A percentile compares a stretch with the other conserved stretches of the same genome.
These are phyloP conservation scores for Rhodotorula sphaerocarpa DNA, from an alignment of 768 basidiomycete genomes.

Conservation along the genomic window DNA sequence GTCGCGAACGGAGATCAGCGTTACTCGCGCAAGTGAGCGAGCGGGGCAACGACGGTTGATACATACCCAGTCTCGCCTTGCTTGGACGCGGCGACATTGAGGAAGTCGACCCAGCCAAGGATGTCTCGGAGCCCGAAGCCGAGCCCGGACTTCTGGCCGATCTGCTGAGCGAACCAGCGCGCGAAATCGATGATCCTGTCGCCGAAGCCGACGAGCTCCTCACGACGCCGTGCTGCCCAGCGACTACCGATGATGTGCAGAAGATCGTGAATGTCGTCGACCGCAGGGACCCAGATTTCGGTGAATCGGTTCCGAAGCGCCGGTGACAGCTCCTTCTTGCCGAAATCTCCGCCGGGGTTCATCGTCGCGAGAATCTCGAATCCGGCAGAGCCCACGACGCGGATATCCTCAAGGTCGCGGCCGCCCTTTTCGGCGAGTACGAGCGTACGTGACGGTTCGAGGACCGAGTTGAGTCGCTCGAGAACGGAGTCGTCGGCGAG, in stretches of 20 bases:
- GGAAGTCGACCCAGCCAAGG: slow-evolving; percentile 87
- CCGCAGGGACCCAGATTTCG: slow-evolving; percentile 93
- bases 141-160: slow-evolving; percentile 53
- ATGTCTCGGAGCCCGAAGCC: slow-evolving; percentile 77
- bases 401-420: slow-evolving; percentile 58
- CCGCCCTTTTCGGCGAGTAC: slow-evolving; percentile 90
- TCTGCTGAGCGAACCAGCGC: slow-evolving; percentile 63
- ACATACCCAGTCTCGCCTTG: slow-evolving; percentile 7
- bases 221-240: slow-evolving; percentile 53
- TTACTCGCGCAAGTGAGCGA: not conserved
- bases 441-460: slow-evolving; percentile 81
- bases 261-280: slow-evolving; percentile 65
- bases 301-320: slow-evolving; percentile 96
- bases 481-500: slow-evolving; percentile 96
- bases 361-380: slow-evolving; percentile 95
- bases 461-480: slow-evolving; percentile 89
- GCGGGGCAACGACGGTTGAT: not conserved
- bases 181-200: slow-evolving; percentile 62
- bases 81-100: slow-evolving; percentile 47
- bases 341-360: slow-evolving; percentile 99
- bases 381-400: slow-evolving; percentile 55
- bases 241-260: slow-evolving; percentile 63
- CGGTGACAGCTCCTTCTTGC: slow-evolving; percentile 96
- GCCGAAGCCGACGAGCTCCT: slow-evolving; percentile 53
- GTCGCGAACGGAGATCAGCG: too few species aligned